Evolutionary conservation across 208 protist species (phyloP).

Genomic region (Tetramitus jugosus): DNA sequence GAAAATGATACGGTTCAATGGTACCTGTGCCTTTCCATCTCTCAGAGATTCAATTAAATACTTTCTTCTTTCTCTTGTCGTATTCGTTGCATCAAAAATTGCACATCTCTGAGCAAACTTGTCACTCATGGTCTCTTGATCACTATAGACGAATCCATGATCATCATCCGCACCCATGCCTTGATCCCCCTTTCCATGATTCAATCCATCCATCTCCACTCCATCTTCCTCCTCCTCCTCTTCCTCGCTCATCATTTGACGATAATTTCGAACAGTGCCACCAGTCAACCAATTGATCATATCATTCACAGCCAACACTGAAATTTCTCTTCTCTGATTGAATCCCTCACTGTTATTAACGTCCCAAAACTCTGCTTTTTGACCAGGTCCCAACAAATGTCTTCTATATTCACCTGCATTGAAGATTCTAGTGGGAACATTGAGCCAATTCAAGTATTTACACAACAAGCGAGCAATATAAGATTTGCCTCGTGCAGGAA

Average conservation of each 20-base stretch:
- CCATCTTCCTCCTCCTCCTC: background rate
- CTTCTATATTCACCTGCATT: slow-evolving; percentile 14
- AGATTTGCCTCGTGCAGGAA: slow-evolving; percentile 20
- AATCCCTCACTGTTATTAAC: background rate
- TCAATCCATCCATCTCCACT: too few relatives aligned
- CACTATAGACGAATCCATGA: background rate
- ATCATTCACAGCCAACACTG: background rate
- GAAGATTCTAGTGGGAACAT: background rate
- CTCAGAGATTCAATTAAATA: slow-evolving; percentile 57
- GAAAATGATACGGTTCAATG: background rate
- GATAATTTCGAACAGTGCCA: background rate
- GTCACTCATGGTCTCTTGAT: background rate
- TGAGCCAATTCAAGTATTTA: slow-evolving; percentile 9
- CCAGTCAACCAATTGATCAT: background rate
- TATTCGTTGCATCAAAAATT: slow-evolving; percentile 80
- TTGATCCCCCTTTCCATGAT: too few relatives aligned
- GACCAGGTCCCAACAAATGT: background rate
- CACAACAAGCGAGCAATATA: background rate
- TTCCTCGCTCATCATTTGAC: too few relatives aligned
- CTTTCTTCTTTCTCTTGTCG: slow-evolving; percentile 55
- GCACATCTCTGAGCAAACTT: slow-evolving; percentile 2
- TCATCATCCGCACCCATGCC: too few relatives aligned
- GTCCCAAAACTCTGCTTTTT: background rate
- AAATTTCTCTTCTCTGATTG: background rate
- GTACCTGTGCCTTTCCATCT: slow-evolving; percentile 31